phyloP scores from a whole-genome alignment of 768 basidiomycete genomes.

The Pleurotus citrinopileatus region DNA sequence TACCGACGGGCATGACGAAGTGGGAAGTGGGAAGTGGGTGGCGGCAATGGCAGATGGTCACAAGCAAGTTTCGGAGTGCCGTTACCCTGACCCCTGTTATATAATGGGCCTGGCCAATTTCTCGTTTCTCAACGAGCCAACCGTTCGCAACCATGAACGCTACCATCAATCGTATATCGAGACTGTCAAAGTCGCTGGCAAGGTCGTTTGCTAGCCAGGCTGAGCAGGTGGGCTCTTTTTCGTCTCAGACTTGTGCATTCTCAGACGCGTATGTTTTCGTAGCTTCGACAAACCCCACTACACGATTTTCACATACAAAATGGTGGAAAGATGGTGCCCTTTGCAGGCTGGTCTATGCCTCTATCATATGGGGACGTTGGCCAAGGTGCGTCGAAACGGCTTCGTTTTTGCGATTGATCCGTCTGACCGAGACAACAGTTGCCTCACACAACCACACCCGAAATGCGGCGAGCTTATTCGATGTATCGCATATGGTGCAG shows the following conservation, averaged over 20 bases:
- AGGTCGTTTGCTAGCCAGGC: constrained; percentile 6
- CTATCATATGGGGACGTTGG: constrained; percentile 80
- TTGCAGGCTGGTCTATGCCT: constrained; percentile 96
- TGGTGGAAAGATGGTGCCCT: constrained; percentile 93
- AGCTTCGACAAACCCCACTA: constrained; percentile 54
- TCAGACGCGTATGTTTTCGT: background rate
- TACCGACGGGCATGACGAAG: constrained; percentile 67
- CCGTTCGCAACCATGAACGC: background rate
- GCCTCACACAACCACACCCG: constrained; percentile 91
- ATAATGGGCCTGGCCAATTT: background rate
- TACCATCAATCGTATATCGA: background rate
- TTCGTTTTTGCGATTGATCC: background rate
- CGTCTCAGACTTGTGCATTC: background rate
- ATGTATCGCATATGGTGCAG: constrained; percentile 99
- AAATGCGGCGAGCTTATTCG: constrained; percentile 81
- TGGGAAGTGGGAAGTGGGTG: too few relatives aligned
- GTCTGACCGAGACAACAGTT: constrained; percentile 47
- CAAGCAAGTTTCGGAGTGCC: background rate
- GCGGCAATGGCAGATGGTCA: constrained; percentile 11
- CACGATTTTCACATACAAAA: constrained; percentile 87
- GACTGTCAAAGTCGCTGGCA: constrained; percentile 3
- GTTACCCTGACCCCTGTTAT: constrained; percentile 8
- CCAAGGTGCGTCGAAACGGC: constrained; percentile 49
- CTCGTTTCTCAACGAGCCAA: background rate
- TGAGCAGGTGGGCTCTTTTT: constrained; percentile 1